These are phyloP conservation scores for Mrakia hoshinonis DNA, from an alignment of 768 basidiomycete genomes.

Conservation along the genomic window DNA sequence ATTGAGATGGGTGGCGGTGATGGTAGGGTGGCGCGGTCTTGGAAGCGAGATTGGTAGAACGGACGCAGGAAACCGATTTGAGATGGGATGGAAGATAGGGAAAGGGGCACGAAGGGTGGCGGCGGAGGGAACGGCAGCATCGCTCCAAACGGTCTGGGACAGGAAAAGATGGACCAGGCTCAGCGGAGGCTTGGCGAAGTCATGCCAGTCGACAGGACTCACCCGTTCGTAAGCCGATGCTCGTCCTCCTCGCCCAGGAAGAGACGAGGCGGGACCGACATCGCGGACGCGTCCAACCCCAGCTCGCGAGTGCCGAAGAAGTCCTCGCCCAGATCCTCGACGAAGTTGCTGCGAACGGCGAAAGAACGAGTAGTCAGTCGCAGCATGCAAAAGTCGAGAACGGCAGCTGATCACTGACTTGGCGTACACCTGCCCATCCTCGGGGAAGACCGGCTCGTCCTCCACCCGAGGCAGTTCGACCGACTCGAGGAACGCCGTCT, in stretches of 20 bases:
- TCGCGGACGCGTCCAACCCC: conserved; percentile 76
- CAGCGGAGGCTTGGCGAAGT: neutral
- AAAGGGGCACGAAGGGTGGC: conserved; percentile 66
- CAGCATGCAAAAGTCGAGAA: neutral
- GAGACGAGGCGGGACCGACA: conserved; percentile 68
- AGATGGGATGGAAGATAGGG: conserved; percentile 54
- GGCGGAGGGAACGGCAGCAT: conserved; percentile 73
- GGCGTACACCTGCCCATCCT: neutral
- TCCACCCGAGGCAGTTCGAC: neutral
- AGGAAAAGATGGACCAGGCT: neutral
- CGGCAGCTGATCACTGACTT: neutral
- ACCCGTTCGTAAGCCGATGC: conserved; percentile 28
- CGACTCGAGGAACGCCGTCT: conserved; percentile 36
- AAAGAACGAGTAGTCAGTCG: neutral
- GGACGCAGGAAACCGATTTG: conserved; percentile 78
- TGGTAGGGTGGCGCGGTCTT: conserved; percentile 3
- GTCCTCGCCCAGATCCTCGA: conserved; percentile 80
- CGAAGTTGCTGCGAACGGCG: conserved; percentile 55
- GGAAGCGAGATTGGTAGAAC: conserved; percentile 49
- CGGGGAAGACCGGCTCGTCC: conserved; percentile 3
- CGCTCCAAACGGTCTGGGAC: conserved; percentile 35
- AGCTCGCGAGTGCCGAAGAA: conserved; percentile 80
- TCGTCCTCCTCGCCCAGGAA: conserved; percentile 47
- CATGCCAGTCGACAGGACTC: conserved; percentile 14
- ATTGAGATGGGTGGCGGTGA: conserved; percentile 1